Evolutionary conservation across 176 grass and related monocot genomes (phyloP), one percentile per base, ranked within the genome.

Genomic region (Musa beccarii): DNA sequence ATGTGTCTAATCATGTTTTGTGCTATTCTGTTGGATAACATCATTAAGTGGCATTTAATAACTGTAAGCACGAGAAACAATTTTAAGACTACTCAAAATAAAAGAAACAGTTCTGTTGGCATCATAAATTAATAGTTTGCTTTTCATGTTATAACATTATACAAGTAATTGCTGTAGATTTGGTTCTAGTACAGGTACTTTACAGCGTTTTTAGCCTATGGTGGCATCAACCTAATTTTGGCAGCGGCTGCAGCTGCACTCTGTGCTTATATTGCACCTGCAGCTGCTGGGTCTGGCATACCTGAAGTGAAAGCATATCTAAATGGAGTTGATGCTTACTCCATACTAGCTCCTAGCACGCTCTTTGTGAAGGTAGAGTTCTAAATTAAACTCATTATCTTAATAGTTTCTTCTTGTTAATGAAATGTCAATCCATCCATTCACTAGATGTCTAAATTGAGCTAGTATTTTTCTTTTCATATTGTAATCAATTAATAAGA

Each of bases 291-390:
- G 0, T 95, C 91, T 74, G 96, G 91, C 29, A 99, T 99, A 53
- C 96, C 96, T 54, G 96, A 99, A 99, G 96, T 99, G 57, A 99
- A 99, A 71, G 91, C 96, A 25, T 99, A 99, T 75, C 96, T 99
- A 69, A 99, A 99, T 79, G 96, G 96, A 81, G 77, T 99, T 74
- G 91, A 99, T 79, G 79, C 96, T 65, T 87, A 93, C 73, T 87
- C 91, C 66, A 99, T 99, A 73, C 82, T 99, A 79, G 91, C 96
- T 89, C 89, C 90, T 5, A 94, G 88, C 69, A 99, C 96, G 59
- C 77, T 99, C 29, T 92, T 94, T 87, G 96, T 99, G 53, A 99
- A 99, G 89, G 89, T 99, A 22, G 85, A 73, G 17, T 1, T 54
- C 53, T 56, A 78, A 71, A 10, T 59, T 49, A 19, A 50, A 76